These are phyloP conservation scores for Kodamaea restingae DNA, from an alignment of 805 yeast genomes.

Conservation along the genomic window DNA sequence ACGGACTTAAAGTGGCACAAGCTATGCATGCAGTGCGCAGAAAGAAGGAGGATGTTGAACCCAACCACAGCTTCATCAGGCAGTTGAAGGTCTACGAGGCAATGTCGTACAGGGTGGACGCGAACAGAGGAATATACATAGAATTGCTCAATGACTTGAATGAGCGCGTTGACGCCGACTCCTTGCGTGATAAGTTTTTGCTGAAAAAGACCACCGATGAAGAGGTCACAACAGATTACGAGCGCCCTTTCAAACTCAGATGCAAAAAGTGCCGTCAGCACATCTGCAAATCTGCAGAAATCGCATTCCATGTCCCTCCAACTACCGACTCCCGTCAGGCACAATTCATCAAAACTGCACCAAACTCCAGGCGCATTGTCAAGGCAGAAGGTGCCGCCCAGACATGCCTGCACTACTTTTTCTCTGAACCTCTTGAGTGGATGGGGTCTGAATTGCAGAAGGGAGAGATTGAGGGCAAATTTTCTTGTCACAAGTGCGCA, in stretches of 20 bases:
- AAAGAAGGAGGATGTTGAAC: constrained; percentile 56
- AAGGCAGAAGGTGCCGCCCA: constrained; percentile 53
- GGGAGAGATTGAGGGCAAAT: constrained; percentile 82
- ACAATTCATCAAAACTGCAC: constrained; percentile 60
- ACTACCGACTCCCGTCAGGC: constrained; percentile 60
- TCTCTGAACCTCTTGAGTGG: constrained; percentile 83
- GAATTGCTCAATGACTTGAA: constrained; percentile 24
- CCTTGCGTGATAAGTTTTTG: constrained; percentile 18
- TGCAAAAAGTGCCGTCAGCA: constrained; percentile 80
- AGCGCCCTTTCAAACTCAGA: constrained; percentile 40
- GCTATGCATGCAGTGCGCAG: constrained; percentile 75
- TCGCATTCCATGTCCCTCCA: constrained; percentile 66
- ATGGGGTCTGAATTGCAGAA: constrained; percentile 75
- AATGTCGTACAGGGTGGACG: constrained; percentile 27
- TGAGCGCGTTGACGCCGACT: constrained; percentile 34
- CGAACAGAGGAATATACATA: constrained; percentile 20
- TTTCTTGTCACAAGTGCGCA: constrained; percentile 78
- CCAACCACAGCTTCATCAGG: constrained; percentile 69
- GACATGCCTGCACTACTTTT: constrained; percentile 77
- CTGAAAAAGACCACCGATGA: not conserved
- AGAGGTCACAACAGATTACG: constrained; percentile 11
- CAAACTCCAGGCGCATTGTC: constrained; percentile 56
- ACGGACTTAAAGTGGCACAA: constrained; percentile 52
- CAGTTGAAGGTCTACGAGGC: constrained; percentile 64
- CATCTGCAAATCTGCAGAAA: constrained; percentile 59